Base-by-base conservation (phyloP, 2,329 filamentous ascomycete species). In the Huntiella bhutanensis region DNA sequence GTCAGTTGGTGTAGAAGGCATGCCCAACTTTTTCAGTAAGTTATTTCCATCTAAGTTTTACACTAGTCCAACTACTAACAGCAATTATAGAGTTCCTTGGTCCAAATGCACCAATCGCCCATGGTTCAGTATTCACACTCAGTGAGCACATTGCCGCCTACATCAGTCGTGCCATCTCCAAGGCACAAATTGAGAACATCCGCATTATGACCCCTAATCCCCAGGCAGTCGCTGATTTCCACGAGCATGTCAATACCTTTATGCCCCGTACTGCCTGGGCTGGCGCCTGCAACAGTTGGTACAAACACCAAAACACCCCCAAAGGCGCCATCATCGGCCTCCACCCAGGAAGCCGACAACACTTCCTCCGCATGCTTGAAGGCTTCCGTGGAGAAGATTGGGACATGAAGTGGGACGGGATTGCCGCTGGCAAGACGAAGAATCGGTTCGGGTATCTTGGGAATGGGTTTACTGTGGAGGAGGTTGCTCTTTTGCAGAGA, bases 1-100 rank as follows among this genome's bases (percentile, higher is more conserved):
- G 57, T 72, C 69, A 3, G 64, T 68, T 44, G 68, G 66, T n/a
- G 62, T 70, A 2, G 56, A 66, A 1, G 64, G 64, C 1, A 61
- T 73, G 49, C 69, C 70, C 1, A 74, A 74, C 53, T 73, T 72
- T 54, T 70, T 75, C 50, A 69, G 66, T 70, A 51, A 57, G 65
- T 56, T n/a, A n/a, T 16, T 8, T 15, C 8, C 34, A 13, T 5
- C 17, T 5, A 16, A 7, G 22, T 17, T 33, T 13, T 6, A 16
- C 10, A 4, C 10, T 36, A n/a, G 28, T 8, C 16, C 2, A 17
- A 5, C 15, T 28, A 39, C 48, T 41, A 47, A 50, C 37, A 12
- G 17, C 13, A 16, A 8, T 11, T 28, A 12, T 10, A 70, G 66
- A 63, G 5, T 70, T 71, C 53, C 58, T 71, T 33, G 69, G 69